These are phyloP conservation scores for Parachaetomium inaequale DNA, from an alignment of 495 filamentous ascomycete genomes.

Conservation along the genomic window DNA sequence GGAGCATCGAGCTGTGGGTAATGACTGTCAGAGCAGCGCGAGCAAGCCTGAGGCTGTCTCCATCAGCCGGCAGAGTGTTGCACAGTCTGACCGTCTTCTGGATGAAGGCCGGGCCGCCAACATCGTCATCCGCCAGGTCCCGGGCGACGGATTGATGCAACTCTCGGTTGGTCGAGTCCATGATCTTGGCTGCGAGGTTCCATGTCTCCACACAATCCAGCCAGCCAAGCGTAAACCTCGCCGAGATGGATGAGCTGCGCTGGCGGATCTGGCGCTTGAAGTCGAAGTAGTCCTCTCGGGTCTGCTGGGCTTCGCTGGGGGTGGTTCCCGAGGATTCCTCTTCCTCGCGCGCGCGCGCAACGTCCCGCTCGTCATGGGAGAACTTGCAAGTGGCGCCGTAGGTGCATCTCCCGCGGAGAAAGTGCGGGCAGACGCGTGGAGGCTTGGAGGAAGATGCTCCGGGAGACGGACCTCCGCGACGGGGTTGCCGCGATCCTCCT, in stretches of 20 bases:
- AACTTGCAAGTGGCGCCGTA: constrained; percentile 4
- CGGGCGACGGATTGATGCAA: constrained; percentile 8
- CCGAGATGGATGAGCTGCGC: neutral
- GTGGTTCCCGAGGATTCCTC: neutral
- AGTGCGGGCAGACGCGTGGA: neutral
- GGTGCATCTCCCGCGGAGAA: neutral
- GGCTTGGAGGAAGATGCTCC: neutral
- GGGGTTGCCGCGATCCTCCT: neutral
- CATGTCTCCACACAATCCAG: neutral
- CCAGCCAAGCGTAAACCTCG: neutral
- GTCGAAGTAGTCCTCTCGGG: constrained; percentile 8
- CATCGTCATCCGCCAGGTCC: constrained; percentile 16
- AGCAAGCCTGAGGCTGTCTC: neutral
- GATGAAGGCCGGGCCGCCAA: neutral
- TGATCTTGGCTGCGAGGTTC: neutral
- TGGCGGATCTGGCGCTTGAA: constrained; percentile 12
- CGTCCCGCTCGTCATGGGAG: neutral
- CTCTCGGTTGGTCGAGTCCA: neutral
- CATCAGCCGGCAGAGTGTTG: neutral
- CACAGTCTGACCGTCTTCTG: neutral
- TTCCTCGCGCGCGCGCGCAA: neutral
- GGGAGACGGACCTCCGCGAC: neutral
- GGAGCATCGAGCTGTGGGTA: constrained; percentile 12
- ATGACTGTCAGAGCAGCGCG: neutral
- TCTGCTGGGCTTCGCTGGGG: neutral